These are phyloP conservation scores for Chrysosphaeria jannelii DNA, from an alignment of 2,329 filamentous ascomycete genomes.

Conservation along the genomic window DNA sequence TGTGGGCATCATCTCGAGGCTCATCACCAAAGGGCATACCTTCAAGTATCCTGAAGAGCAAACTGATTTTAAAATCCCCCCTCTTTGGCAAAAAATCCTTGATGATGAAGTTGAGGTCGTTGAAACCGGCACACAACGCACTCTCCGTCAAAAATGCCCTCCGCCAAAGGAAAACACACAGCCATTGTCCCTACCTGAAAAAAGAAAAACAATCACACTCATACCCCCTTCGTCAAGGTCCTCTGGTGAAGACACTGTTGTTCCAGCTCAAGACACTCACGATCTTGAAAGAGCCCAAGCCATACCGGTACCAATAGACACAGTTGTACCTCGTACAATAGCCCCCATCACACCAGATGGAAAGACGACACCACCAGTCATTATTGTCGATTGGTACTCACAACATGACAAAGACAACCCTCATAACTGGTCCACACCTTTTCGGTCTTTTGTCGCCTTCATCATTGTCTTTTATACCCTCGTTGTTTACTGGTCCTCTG, in stretches of 20 bases:
- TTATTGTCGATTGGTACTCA: constrained; percentile 12
- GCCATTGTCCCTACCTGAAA: neutral
- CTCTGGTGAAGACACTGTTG: too few species aligned
- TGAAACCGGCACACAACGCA: too few species aligned
- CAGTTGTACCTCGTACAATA: constrained; percentile 7
- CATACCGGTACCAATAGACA: too few species aligned
- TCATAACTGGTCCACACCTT: constrained; percentile 15
- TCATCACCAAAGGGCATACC: too few species aligned
- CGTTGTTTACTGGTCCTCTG: constrained; percentile 10
- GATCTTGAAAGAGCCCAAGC: too few species aligned
- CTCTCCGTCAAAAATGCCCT: too few species aligned
- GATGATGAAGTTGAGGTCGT: constrained; percentile 34
- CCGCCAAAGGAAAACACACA: constrained; percentile 1
- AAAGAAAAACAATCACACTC: too few species aligned
- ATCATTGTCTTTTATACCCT: constrained; percentile 20
- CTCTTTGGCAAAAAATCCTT: constrained; percentile 35
- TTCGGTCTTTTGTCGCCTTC: constrained; percentile 10
- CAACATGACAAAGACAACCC: constrained; percentile 20
- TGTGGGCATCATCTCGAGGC: too few species aligned
- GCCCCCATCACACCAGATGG: too few species aligned
- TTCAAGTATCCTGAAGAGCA: constrained; percentile 39
- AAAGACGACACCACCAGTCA: constrained; percentile 6
- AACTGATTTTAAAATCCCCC: constrained; percentile 28
- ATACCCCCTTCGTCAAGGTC: too few species aligned
- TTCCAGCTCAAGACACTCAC: too few species aligned